Evolutionary conservation across 805 yeast genomes (phyloP).

Genomic region (Saccharomycopsis lassenensis): DNA sequence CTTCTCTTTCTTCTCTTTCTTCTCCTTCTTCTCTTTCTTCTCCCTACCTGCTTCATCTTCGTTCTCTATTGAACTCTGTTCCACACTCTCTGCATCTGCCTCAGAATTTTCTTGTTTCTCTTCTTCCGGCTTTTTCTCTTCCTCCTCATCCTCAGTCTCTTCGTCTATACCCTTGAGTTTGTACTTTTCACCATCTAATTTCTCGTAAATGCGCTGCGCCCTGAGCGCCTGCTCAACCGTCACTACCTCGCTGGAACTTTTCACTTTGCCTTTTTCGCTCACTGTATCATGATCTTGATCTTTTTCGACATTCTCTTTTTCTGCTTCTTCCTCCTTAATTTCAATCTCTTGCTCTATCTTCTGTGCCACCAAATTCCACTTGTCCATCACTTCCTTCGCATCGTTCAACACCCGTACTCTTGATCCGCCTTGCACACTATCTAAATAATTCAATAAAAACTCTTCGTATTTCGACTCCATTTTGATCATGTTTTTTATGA

Average conservation of each 20-base stretch:
- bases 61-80: conserved; percentile 2
- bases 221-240: conserved; percentile 29
- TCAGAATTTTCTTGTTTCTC: conserved; percentile 9
- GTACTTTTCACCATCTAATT: conserved; percentile 28
- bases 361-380: conserved; percentile 40
- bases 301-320: conserved; percentile 19
- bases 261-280: conserved; percentile 15
- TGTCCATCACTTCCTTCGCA: conserved; percentile 33
- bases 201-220: conserved; percentile 28
- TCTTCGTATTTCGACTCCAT: conserved; percentile 44
- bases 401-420: conserved; percentile 43
- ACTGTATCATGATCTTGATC: conserved; percentile 11
- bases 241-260: conserved; percentile 20
- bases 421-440: conserved; percentile 62
- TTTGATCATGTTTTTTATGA: conserved; percentile 45
- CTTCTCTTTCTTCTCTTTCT: background rate
- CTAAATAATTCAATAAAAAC: conserved; percentile 40
- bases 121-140: conserved; percentile 11
- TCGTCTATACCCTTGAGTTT: conserved; percentile 21
- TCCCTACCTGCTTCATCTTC: conserved; percentile 1
- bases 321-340: conserved; percentile 19
- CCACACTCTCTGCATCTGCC: conserved; percentile 10
- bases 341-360: conserved; percentile 16
- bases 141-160: conserved; percentile 15
- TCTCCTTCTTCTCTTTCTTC: background rate